Evolutionary conservation across 805 yeast genomes (phyloP), one percentile per base, ranked within the genome.

Genomic region (Starmerella roubikii): DNA sequence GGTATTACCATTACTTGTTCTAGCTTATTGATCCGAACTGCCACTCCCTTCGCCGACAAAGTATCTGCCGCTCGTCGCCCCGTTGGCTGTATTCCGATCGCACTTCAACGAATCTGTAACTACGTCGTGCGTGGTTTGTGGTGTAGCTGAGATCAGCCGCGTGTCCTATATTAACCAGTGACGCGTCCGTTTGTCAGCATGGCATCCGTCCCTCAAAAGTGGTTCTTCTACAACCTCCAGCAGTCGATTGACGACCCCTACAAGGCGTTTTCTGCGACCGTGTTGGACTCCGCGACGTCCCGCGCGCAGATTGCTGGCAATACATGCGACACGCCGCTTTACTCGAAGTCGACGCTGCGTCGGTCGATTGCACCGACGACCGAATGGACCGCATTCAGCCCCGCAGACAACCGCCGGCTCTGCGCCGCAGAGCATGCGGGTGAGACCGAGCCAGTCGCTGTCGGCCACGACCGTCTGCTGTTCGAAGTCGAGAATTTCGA

Each of bases 331-430:
- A 48, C 50, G 9, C 42, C 44, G 4, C 43, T 46, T 27, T 57
- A 48, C 43, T 54, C 59, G 1, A 33, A 47, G 10, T 30, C 52
- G 9, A 44, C 57, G 3, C 15, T 47, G 20, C 44, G 52, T 11
- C 53, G 55, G 9, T 34, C 53, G 4, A 42, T 56, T 3, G 33
- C 47, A 3, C 61, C 61, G 3, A 45, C 43, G 23, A 25, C 52
- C 6, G 47, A 50, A 12, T 62, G 67, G 67, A 46, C 47, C 18
- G 62, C 67, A 7, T 62, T 63, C 50, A 52, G 49, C 18, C 65
- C 66, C 3, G 47, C 49, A 19, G 67, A 62, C 42, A 56, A 52
- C 37, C 36, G 29, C 10, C 44, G 55, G 20, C 43, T 60, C 26
- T 23, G 23, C 16, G 22, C 12, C 13, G 50, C 44, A 22, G 35